Conservation (phyloP, 176 grass and related monocot genomes). For the Puccinellia tenuiflora region DNA sequence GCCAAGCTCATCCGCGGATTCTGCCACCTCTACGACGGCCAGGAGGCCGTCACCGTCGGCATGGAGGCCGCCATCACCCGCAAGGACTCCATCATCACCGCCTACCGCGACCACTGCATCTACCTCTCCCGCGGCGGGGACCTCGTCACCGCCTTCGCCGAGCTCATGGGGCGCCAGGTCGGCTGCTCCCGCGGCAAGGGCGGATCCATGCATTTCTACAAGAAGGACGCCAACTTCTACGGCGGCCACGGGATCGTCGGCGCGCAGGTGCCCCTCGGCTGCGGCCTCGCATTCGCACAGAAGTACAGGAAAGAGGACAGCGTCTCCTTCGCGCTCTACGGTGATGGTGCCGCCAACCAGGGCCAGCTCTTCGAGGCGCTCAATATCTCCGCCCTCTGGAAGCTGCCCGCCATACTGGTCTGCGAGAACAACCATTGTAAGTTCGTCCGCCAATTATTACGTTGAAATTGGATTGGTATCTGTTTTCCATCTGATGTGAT, state of each 20-base stretch:
- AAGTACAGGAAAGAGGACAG: slow-evolving; percentile 86
- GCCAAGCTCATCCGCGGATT: slow-evolving; percentile 98
- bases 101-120: slow-evolving; percentile 92
- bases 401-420: slow-evolving; percentile 75
- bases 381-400: slow-evolving; percentile 95
- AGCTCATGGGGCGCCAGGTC: slow-evolving; percentile 78
- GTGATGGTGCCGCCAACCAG: slow-evolving; percentile 92
- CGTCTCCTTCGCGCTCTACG: slow-evolving; percentile 76
- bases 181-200: slow-evolving; percentile 91
- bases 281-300: slow-evolving; percentile 84
- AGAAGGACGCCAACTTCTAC: slow-evolving; percentile 84
- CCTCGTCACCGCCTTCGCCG: slow-evolving; percentile 70
- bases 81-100: slow-evolving; percentile 81
- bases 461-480: background rate
- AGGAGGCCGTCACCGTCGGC: slow-evolving; percentile 87
- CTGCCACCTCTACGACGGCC: slow-evolving; percentile 97
- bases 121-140: slow-evolving; percentile 74
- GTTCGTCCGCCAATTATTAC: background rate
- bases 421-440: slow-evolving; percentile 99
- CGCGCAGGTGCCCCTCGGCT: slow-evolving; percentile 86
- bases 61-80: slow-evolving; percentile 96
- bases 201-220: slow-evolving; percentile 98
- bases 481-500: background rate
- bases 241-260: slow-evolving; percentile 94
- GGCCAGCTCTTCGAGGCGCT: slow-evolving; percentile 99